Conservation (phyloP, 2,329 filamentous ascomycete genomes). For the Dactylellina drechsleri region DNA sequence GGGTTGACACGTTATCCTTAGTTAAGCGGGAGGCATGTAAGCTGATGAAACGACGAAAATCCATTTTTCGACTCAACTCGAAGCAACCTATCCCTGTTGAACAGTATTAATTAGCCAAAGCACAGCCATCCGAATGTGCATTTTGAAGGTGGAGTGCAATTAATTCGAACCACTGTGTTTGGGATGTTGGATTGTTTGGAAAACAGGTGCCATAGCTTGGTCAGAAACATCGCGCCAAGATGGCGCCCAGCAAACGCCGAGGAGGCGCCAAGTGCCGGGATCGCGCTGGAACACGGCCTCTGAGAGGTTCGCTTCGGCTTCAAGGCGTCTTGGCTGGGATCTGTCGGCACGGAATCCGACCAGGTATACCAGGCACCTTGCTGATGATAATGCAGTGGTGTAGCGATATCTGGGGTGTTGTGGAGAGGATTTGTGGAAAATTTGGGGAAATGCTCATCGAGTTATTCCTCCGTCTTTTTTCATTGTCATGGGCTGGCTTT, state of each 20-base stretch:
- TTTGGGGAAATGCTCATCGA: neutral
- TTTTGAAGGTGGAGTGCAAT: too few relatives aligned
- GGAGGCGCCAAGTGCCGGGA: slow-evolving; percentile 20
- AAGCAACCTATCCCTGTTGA: too few relatives aligned
- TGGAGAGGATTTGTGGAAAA: slow-evolving; percentile 54
- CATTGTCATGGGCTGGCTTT: too few relatives aligned
- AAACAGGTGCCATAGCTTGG: slow-evolving; percentile 22
- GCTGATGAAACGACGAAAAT: too few relatives aligned
- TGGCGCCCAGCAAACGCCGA: too few relatives aligned
- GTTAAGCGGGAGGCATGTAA: too few relatives aligned
- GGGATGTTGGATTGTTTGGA: slow-evolving; percentile 35
- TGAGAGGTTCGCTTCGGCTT: slow-evolving; percentile 21
- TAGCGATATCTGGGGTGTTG: neutral
- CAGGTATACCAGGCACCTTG: neutral
- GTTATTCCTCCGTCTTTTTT: slow-evolving; percentile 27
- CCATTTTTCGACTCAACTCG: too few relatives aligned
- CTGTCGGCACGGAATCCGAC: slow-evolving; percentile 48
- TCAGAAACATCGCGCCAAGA: slow-evolving; percentile 22
- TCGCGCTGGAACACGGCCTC: neutral
- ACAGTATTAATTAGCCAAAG: too few relatives aligned
- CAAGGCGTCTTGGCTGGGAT: slow-evolving; percentile 32
- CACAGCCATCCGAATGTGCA: too few relatives aligned
- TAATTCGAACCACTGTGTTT: too few relatives aligned
- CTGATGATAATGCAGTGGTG: neutral
- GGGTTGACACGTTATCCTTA: too few relatives aligned